Evolutionary conservation across 306 rosid genomes (phyloP), one percentile per base, ranked within the genome.

Genomic region (Amphicarpaea edgeworthii): DNA sequence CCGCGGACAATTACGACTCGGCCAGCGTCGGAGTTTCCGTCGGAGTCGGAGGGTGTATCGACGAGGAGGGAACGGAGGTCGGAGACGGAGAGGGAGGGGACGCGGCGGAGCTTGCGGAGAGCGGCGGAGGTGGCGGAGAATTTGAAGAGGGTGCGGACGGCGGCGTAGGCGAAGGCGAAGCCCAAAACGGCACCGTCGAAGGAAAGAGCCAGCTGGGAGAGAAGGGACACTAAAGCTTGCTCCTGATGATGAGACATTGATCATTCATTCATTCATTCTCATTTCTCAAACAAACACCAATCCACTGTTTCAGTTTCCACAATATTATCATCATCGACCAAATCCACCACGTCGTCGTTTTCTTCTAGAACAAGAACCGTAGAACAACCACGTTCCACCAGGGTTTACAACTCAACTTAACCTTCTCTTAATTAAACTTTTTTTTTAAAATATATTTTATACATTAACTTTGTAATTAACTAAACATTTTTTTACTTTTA

Each of bases 111-210:
- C 68, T 86, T 86, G 1, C 71, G 38, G 66, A 95, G 89, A 57
- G 97, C 87, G 76, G 90, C 43, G 16, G 92, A 85, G 54, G 72
- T 34, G 68, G 85, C 55, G 24, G 86, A 32, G 81, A 59, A 85
- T 46, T 87, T 87, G 82, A 79, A 75, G 63, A 91, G 41, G 65
- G 95, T 76, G 38, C 90, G 93, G 4, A 81, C 83, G 65, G 97
- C 88, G 57, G 87, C 88, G 81, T 81, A 87, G 42, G 97, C 96
- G 8, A 90, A 54, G 76, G 91, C 84, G 3, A 85, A 57, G 19
- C 98, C 98, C 37, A 92, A 77, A 78, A 88, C 82, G 83, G 99
- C 99, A 38, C 98, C 97, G 80, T 95, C 96, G 45, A 83, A 83
- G 68, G 96, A 95, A 15, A 90, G 73, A 16, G 86, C 94, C 8